Evolutionary conservation across 495 filamentous ascomycete species (phyloP), one percentile per base, ranked within the genome.

Genomic region (Aspergillus sparsus): DNA sequence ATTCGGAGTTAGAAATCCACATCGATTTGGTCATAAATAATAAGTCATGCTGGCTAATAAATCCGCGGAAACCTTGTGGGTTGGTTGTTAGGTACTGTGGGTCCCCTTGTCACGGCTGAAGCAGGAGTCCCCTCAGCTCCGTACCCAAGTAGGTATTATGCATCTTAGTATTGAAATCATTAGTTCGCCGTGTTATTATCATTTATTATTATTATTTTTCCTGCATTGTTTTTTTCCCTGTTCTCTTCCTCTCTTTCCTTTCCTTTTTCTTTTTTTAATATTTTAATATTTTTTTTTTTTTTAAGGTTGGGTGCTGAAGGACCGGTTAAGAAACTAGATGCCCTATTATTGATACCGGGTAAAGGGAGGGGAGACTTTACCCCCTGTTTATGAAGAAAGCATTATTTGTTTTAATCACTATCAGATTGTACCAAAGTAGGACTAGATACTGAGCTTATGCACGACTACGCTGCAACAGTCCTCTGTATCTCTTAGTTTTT

Each of bases 141-240:
- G 49, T 33, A 32, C 49, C 49, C 13, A 51, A 51, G 58, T 49
- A 54, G 58, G 58, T 41, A 53, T 49, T 60, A 41, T 60, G 57
- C 57, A 59, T 57, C n/a, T 49, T 13, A 15, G 33, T 31, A 27
- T 27, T 27, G 21, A 27, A 27, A 27, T 27, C 21, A 27, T 27
- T 27, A 27, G 21, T 27, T 27, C 21, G 21, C 21, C 1, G 21
- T 3, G 21, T 27, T 27, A 27, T 27, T 27, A 27, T 27, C 3
- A 27, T 27, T 27, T 27, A 27, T 27, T 27, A 27, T 27, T 3
- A 27, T 27, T 3, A 27, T 27, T 27, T 3, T 27, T 27, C 3
- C n/a, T n/a, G n/a, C n/a, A n/a, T n/a, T n/a, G n/a, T 27, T 27
- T 3, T 27, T 27, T 27, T 27, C 3, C 15, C 13, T 47, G 16